Base-by-base conservation (phyloP, 2,329 filamentous ascomycete genomes). In the Fusarium nurragi region DNA sequence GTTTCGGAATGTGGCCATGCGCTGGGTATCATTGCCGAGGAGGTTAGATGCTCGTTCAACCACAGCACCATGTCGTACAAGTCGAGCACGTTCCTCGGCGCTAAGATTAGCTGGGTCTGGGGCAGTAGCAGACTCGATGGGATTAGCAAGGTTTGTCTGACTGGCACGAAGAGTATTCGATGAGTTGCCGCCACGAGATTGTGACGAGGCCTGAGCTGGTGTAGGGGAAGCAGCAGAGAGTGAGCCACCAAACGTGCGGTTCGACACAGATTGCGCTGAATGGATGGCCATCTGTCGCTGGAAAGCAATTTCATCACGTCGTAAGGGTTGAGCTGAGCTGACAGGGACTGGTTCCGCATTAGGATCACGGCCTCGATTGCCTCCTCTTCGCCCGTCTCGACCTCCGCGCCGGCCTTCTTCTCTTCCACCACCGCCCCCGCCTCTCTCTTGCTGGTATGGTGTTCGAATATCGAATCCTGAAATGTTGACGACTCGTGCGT, bases 261-360 rank as follows among this genome's bases (percentile, higher is more conserved):
- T 89, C 0, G 91, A 88, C 0, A 92, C 85, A 0, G 93, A 92
- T 73, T 96, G 93, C 1, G 93, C 90, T 46, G 89, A 94, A 70
- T 97, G 93, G 46, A 98, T 93, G 37, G 93, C 94, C 83, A 97
- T 88, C 72, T 97, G 93, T 47, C 95, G 85, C 73, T 98, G 94
- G 75, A 93, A 97, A 4, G 95, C 94, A 50, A 97, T 80, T 77
- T 98, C 93, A 65, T 96, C 95, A 73, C 95, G 84, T 45, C 91
- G 86, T 73, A 97, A 76, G 2, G 93, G 89, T 67, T 95, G 92
- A 2, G 91, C 90, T 52, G 91, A 92, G 28, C 90, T 91, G 7
- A 86, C 81, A 5, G 93, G 91, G 22, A 94, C 78, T 19, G 91
- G 84, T 67, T 97, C 94, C 1, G 91, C 85, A 75, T 97, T 97